These are phyloP conservation scores for Annona squamosa DNA, from an alignment of 164 flowering plant genomes.

Conservation along the genomic window DNA sequence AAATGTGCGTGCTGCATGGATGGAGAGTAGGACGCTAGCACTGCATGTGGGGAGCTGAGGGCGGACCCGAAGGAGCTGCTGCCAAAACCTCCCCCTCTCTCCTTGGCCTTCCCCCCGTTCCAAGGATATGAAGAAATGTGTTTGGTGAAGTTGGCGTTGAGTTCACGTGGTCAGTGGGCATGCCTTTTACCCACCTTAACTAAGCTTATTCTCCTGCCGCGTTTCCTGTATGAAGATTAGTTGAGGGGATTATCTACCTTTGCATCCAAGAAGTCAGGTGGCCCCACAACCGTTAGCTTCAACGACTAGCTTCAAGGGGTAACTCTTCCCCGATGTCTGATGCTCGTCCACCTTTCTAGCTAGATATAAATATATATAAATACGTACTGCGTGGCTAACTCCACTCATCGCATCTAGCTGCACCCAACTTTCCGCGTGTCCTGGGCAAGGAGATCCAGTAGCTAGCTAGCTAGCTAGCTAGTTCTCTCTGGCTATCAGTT, in stretches of 20 bases:
- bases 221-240: neutral
- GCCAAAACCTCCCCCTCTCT: neutral
- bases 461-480: too few species aligned
- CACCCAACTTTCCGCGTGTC: neutral
- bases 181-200: neutral
- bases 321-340: too few species aligned
- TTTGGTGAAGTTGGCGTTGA: conserved; percentile 2
- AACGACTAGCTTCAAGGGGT: neutral
- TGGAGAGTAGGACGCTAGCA: too few species aligned
- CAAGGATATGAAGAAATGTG: neutral
- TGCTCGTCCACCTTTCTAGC: too few species aligned
- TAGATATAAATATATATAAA: too few species aligned
- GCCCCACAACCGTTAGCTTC: conserved; percentile 1
- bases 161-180: neutral
- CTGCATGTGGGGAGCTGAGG: neutral
- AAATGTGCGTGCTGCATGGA: too few species aligned
- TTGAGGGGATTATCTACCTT: conserved; percentile 8
- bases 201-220: neutral
- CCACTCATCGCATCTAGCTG: neutral
- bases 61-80: too few species aligned
- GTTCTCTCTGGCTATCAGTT: neutral
- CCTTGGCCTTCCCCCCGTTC: neutral
- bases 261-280: neutral
- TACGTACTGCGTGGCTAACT: neutral
- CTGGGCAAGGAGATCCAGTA: neutral